Evolutionary conservation across 2,329 filamentous ascomycete genomes (phyloP), one percentile per base, ranked within the genome.

Genomic region (Pseudogymnoascus sp.): DNA sequence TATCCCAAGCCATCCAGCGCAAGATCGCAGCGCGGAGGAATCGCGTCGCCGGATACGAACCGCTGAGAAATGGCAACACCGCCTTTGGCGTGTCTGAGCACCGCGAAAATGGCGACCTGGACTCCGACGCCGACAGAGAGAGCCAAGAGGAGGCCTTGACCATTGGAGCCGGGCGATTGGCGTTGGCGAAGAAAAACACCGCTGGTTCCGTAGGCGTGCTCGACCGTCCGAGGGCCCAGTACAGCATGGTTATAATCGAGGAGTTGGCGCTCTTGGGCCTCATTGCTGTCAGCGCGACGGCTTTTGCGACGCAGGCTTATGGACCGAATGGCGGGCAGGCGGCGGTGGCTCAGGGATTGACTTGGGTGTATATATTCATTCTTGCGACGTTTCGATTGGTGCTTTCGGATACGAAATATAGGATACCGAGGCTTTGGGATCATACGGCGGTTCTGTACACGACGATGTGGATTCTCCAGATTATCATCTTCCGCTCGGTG

Each of bases 371-470:
- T 73, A 84, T 93, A 40, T 79, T 93, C 28, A 76, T 87, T 14
- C 82, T 99, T 64, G 87, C 87, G 12, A 84, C 86, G 18, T 77
- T 92, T 46, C 87, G 95, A 36, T 78, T 97, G 70, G 87, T 76
- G 76, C 85, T 81, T 76, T 88, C 75, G 75, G 85, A 78, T 76
- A 85, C 77, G 70, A 85, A 80, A 81, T 91, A 77, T 83, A 83
- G 74, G 75, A 74, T 95, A 12, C 88, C 89, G 7, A 82, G 84
- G 64, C 78, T 97, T 7, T 99, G 95, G 95, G 93, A 93, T 72
- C 95, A 99, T 75, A 97, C 95, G 0, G 89, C 91, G 18, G 77
- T 83, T 66, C 85, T 99, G 62, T 99, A 99, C 75, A 83, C 84
- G 62, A 79, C 87, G 62, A 88, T 93, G 73, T 99, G 93, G 91